A percentile compares a stretch with the other conserved stretches of the same genome.
These are phyloP conservation scores for Entonaema liquescens DNA, from an alignment of 495 filamentous ascomycete species.

Conservation along the genomic window DNA sequence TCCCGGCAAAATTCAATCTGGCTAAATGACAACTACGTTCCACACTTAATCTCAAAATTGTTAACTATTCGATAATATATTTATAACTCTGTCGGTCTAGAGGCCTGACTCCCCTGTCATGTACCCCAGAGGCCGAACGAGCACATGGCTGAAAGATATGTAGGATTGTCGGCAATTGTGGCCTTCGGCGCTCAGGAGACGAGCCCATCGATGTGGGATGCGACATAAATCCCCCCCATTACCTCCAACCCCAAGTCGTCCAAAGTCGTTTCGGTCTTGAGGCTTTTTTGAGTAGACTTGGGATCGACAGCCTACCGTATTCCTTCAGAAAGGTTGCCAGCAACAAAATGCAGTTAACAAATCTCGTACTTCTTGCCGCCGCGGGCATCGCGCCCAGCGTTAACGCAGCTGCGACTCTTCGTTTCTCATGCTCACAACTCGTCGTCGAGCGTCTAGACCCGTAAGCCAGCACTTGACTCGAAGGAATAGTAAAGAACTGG, in stretches of 20 bases:
- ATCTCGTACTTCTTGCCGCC: conserved; percentile 40
- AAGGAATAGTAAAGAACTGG: neutral
- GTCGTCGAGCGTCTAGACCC: conserved; percentile 57
- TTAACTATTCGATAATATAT: conserved; percentile 33
- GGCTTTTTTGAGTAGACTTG: conserved; percentile 12
- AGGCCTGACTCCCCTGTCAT: conserved; percentile 20
- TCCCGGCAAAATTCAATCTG: conserved; percentile 41
- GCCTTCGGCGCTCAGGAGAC: conserved; percentile 28
- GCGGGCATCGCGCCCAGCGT: conserved; percentile 43
- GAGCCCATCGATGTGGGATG: conserved; percentile 17
- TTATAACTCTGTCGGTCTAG: conserved; percentile 33
- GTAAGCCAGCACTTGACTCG: conserved; percentile 26
- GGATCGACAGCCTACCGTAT: conserved; percentile 7
- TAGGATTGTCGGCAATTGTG: conserved; percentile 44
- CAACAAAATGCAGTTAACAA: conserved; percentile 40
- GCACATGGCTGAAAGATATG: conserved; percentile 29
- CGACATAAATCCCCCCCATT: conserved; percentile 36
- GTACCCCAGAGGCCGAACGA: conserved; percentile 28
- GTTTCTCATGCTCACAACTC: conserved; percentile 57
- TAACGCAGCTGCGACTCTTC: conserved; percentile 49
- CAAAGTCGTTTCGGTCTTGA: conserved; percentile 9
- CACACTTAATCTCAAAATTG: conserved; percentile 39
- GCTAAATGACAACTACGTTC: conserved; percentile 37
- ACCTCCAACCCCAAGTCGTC: conserved; percentile 2
- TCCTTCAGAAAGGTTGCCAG: conserved; percentile 18